Base-by-base conservation (phyloP, 2,329 filamentous ascomycete species). In the Dactylellina parvicollis region DNA sequence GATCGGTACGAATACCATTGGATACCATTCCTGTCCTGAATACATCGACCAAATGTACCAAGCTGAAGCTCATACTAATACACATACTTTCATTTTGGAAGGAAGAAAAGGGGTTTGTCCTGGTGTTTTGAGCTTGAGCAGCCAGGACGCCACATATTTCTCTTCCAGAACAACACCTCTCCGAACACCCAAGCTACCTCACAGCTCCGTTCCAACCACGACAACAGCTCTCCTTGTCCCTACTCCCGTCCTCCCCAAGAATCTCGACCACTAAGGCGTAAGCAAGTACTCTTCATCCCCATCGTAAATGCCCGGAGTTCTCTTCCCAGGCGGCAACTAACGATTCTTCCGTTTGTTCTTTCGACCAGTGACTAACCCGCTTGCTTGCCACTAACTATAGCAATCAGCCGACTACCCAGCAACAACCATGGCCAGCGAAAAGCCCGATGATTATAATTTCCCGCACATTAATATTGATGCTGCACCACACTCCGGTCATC, bases 361-460 rank as follows among this genome's bases (percentile, higher is more conserved):
- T n/a, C n/a, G n/a, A n/a, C n/a, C n/a, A n/a, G n/a, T n/a, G n/a
- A n/a, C n/a, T n/a, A n/a, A n/a, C n/a, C n/a, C n/a, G n/a, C n/a
- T n/a, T n/a, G n/a, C n/a, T n/a, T n/a, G n/a, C n/a, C n/a, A n/a
- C n/a, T n/a, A n/a, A n/a, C n/a, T n/a, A n/a, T n/a, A n/a, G n/a
- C n/a, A n/a, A n/a, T n/a, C n/a, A 44, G 18, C 20, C 18, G 40
- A 26, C 1, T 12, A 24, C 34, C 18, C 20, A 5, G n/a, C 22
- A 46, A 28, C 44, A 22, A 65, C 36, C 44, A 72, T 72, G 67
- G 34, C 59, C 32, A 32, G 20, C 49, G 30, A 91, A 81, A 97
- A 96, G 84, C 96, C 98, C 85, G 95, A 98, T 84, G 82, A 96
- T 84, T 98, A 95, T 83, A 93, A 97, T 82, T 98, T 87, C 84